These are phyloP conservation scores for Verbena officinalis DNA, from an alignment of 257 asterid species.

Conservation along the genomic window DNA sequence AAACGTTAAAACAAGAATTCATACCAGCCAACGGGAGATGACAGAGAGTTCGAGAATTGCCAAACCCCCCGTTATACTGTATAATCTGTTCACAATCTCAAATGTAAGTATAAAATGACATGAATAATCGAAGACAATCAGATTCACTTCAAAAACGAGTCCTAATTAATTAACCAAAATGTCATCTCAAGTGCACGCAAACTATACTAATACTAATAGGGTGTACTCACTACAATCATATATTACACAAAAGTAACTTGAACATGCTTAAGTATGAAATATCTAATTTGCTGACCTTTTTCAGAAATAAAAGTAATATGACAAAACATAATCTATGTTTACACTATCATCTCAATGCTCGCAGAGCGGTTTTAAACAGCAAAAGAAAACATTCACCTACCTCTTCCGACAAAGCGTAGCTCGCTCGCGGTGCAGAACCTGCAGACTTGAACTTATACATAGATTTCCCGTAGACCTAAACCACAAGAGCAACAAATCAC, in stretches of 20 bases:
- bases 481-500: conserved; percentile 25
- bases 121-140: conserved; percentile 2
- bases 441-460: conserved; percentile 47
- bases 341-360: background rate
- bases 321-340: background rate
- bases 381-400: conserved; percentile 37
- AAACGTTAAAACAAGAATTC: background rate
- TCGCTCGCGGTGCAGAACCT: conserved; percentile 38
- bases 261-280: background rate
- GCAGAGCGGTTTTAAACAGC: background rate
- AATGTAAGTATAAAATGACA: conserved; percentile 17
- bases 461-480: conserved; percentile 63
- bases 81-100: conserved; percentile 48
- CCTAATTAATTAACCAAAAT: conserved; percentile 9
- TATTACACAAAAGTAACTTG: background rate
- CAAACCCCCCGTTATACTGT: conserved; percentile 35
- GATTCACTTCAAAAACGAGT: conserved; percentile 13
- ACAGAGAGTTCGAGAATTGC: conserved; percentile 50
- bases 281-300: background rate
- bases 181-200: conserved; percentile 6
- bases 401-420: conserved; percentile 52
- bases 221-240: background rate
- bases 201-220: too few relatives aligned
- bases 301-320: conserved; percentile 8
- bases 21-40: conserved; percentile 60